These are phyloP conservation scores for Nepenthes mirabilis DNA, from an alignment of 148 eudicot species.

Conservation along the genomic window DNA sequence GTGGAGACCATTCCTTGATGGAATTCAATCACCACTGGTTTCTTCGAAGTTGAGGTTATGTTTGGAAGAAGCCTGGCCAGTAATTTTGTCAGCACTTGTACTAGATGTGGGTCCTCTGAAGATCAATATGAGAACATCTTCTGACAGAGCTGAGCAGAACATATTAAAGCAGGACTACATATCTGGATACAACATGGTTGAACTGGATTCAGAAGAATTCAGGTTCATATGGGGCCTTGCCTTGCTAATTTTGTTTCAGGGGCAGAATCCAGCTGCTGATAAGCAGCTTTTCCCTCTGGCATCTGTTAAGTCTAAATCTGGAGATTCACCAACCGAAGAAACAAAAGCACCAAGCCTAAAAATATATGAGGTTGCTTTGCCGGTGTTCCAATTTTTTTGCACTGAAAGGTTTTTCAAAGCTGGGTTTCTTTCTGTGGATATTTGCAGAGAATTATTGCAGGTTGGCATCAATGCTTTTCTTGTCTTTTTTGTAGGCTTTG, in stretches of 20 bases:
- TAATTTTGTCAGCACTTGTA: conserved; percentile 81
- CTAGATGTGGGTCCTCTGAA: conserved; percentile 78
- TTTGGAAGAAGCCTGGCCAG: conserved; percentile 90
- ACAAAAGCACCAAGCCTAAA: conserved; percentile 30
- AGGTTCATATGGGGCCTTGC: conserved; percentile 82
- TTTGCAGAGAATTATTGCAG: conserved; percentile 78
- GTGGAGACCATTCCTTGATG: conserved; percentile 97
- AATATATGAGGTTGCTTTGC: conserved; percentile 52
- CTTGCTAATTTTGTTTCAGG: conserved; percentile 78
- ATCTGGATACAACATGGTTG: conserved; percentile 92
- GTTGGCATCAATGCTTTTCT: conserved; percentile 19
- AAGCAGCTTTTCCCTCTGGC: conserved; percentile 36
- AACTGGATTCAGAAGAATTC: conserved; percentile 55
- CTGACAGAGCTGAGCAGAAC: conserved; percentile 18
- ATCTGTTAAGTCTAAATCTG: conserved; percentile 30
- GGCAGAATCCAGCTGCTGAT: conserved; percentile 33
- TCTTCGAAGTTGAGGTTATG: conserved; percentile 60
- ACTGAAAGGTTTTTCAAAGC: conserved; percentile 48
- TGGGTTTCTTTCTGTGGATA: conserved; percentile 57
- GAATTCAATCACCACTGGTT: conserved; percentile 75
- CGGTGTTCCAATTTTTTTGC: conserved; percentile 66
- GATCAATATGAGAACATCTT: conserved; percentile 24
- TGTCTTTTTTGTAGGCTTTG: neutral
- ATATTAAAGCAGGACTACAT: conserved; percentile 26
- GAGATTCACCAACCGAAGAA: conserved; percentile 37